Evolutionary conservation across 2,329 filamentous ascomycete genomes (phyloP), one percentile per base, ranked within the genome.

Genomic region (Pseudohalonectria lignicola): DNA sequence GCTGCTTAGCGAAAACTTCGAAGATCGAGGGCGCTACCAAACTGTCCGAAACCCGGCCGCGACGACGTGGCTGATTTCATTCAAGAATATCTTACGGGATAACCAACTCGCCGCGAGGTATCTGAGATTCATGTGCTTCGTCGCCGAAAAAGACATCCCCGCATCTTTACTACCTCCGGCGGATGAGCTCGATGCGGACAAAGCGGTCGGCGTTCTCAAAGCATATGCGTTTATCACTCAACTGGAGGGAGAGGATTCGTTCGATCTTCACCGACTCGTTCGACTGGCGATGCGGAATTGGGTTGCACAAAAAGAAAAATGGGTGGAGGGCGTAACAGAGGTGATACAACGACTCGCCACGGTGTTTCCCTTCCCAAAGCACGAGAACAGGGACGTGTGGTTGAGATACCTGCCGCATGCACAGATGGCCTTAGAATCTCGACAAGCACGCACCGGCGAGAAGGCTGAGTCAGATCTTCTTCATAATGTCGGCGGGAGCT

Each of bases 201-300:
- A 55, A 16, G 53, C 50, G 8, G 39, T 57, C 9, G 47, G 48
- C 0, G 50, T 34, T 1, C 40, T 57, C 1, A 47, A 47, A 23
- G 50, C 41, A 9, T 59, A 56, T 36, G 49, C 48, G 5, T 61
- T 62, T 23, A 44, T 62, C 17, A 43, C 39, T 3, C 30, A 55
- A 23, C 51, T 45, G 2, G 20, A 43, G 8, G 38, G 40, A 7
- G 4, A 16, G 2, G 25, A 41, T 12, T 41, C 40, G 2, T 51
- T 48, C 21, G 53, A 56, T 34, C 54, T 60, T 10, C 53, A 60
- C 25, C 48, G 54, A 10, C 45, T 60, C 4, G 51, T 60, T 18
- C 49, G 45, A 21, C 23, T 59, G 10, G 48, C 49, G 4, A 53
- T 49, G n/a, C n/a, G n/a, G n/a, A n/a, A n/a, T n/a, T n/a, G n/a